These are phyloP conservation scores for Phytophthora nicotianae DNA, from an alignment of 352 stramenopile species.

Conservation along the genomic window DNA sequence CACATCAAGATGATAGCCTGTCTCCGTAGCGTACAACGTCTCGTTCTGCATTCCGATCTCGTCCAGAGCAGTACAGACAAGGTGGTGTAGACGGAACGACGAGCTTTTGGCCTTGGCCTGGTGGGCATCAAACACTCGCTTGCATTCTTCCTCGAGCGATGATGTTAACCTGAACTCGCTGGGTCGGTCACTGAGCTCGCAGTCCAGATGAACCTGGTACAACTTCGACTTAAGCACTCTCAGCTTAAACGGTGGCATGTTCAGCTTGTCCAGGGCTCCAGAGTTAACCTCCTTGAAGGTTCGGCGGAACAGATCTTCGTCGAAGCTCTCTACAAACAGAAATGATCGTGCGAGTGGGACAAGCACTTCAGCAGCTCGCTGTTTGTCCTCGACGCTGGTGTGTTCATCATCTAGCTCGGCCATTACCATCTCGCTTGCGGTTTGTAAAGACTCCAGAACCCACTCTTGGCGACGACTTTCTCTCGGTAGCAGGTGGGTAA, in stretches of 20 bases:
- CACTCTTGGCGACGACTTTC: constrained; percentile 55
- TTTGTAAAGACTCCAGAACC: constrained; percentile 51
- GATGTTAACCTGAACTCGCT: constrained; percentile 42
- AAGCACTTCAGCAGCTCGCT: constrained; percentile 35
- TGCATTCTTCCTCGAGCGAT: constrained; percentile 42
- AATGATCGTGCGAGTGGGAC: constrained; percentile 58
- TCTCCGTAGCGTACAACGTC: constrained; percentile 30
- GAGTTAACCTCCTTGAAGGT: constrained; percentile 53
- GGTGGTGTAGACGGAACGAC: constrained; percentile 62
- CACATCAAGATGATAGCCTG: constrained; percentile 67
- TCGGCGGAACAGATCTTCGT: constrained; percentile 50
- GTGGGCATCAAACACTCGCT: constrained; percentile 46
- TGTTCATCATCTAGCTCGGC: constrained; percentile 28
- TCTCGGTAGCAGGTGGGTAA: constrained; percentile 57
- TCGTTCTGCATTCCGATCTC: constrained; percentile 56
- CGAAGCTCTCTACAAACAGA: constrained; percentile 57
- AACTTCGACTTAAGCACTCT: constrained; percentile 51
- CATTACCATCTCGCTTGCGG: constrained; percentile 43
- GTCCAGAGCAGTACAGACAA: constrained; percentile 62
- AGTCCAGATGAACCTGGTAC: constrained; percentile 75
- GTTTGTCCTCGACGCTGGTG: constrained; percentile 26
- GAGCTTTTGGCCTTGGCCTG: constrained; percentile 59
- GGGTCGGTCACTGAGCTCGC: constrained; percentile 37
- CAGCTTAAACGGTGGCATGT: constrained; percentile 39
- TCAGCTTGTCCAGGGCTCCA: constrained; percentile 43